Evolutionary conservation across 306 rosid species (phyloP), one percentile per base, ranked within the genome.

Genomic region (Begonia peltatifolia): DNA sequence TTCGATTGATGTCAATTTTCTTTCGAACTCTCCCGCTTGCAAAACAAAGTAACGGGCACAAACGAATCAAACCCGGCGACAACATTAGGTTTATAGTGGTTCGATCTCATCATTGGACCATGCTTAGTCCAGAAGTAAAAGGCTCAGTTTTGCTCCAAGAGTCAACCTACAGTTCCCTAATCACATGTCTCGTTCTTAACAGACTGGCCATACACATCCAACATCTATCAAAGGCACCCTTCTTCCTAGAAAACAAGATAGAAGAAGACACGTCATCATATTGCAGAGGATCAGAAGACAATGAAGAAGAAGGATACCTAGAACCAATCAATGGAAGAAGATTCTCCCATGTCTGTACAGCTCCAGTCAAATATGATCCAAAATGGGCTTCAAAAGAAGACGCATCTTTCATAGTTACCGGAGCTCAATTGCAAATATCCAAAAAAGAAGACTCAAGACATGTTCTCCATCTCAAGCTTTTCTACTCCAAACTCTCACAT

Each of bases 201-300:
- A 82, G 94, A 60, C 63, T 90, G 56, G 99, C 88, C 46, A 71
- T 90, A 58, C 99, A 90, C 75, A 60, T 90, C 50, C 92, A 90
- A 76, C 94, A 86, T 56, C 74, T 81, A 57, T 35, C 80, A 17
- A 76, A 74, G 61, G 68, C 74, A 36, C 95, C 99, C 42, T 5
- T 42, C 23, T 72, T 75, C 71, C 56, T 90, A 2, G 64, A 43
- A 42, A 56, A 60, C 66, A 86, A 62, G 67, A 71, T 80, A 12
- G 74, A 71, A 14, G 84, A 71, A 42, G 46, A 10, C 4, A 50
- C 72, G 2, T 30, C 38, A 15, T 64, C 12, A 57, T 58, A 25
- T 86, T 95, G 95, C 63, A 30, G 65, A 46, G 76, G 74, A 17
- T 72, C 99, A 17, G 82, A 80, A 51, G 92, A 86, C 50, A 54